A percentile compares a stretch with the other conserved stretches of the same genome.
Conservation (phyloP, 306 rosid species). For the Vigna radiata region DNA sequence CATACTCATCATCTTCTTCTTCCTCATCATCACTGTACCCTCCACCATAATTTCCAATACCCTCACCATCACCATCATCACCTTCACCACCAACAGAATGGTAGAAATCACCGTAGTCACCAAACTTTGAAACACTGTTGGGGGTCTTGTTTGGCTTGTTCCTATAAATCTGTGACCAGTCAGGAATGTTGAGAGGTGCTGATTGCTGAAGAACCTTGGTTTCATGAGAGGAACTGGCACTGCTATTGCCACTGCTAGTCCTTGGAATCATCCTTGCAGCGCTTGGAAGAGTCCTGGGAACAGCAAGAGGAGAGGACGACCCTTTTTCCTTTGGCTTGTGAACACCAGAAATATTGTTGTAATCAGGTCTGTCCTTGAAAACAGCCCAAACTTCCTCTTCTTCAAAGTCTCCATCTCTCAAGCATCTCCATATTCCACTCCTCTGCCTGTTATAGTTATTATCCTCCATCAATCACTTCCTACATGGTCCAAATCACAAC, state of each 20-base stretch:
- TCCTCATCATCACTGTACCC: conserved; percentile 48
- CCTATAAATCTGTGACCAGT: conserved; percentile 67
- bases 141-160: conserved; percentile 49
- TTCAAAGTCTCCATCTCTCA: conserved; percentile 87
- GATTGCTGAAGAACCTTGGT: conserved; percentile 64
- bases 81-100: conserved; percentile 30
- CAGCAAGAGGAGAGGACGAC: conserved; percentile 43
- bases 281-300: conserved; percentile 50
- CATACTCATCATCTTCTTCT: conserved; percentile 50
- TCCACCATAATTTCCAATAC: conserved; percentile 16
- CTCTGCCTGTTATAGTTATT: conserved; percentile 60
- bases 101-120: conserved; percentile 39
- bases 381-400: conserved; percentile 84
- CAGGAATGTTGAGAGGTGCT: conserved; percentile 79
- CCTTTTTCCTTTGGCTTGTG: conserved; percentile 37
- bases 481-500: conserved; percentile 42
- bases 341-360: conserved; percentile 34
- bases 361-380: conserved; percentile 53
- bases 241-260: conserved; percentile 46
- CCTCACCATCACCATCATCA: conserved; percentile 14
- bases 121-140: conserved; percentile 48
- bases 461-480: conserved; percentile 63
- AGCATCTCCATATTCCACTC: conserved; percentile 79
- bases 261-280: conserved; percentile 74
- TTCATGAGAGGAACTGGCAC: conserved; percentile 53